A percentile compares a stretch with the other conserved stretches of the same genome.
Conservation (phyloP, 1,139 yeast genomes). For the Debaryomyces coudertii region DNA sequence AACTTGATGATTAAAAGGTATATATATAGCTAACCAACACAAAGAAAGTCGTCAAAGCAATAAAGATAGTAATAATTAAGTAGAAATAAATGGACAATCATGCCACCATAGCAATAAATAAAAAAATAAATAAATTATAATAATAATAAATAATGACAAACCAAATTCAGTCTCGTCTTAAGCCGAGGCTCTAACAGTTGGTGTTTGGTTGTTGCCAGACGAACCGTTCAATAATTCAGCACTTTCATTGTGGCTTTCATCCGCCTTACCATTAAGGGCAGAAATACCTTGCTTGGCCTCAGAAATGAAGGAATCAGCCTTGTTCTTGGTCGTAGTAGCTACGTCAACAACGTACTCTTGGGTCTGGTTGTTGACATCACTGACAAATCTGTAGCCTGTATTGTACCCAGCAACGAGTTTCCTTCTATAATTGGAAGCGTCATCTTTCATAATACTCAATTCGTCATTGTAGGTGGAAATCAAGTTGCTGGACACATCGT, state of each 20-base stretch:
- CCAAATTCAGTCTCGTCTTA: conserved; percentile 10
- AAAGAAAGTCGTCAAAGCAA: not conserved
- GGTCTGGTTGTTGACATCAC: conserved; percentile 43
- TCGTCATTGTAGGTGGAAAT: conserved; percentile 41
- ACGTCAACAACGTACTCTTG: conserved; percentile 43
- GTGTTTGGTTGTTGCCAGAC: conserved; percentile 16
- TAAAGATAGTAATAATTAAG: not conserved
- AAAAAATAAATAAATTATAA: conserved; percentile 7
- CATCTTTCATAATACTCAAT: conserved; percentile 18
- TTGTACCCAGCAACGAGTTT: conserved; percentile 41
- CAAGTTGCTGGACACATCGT: conserved; percentile 36
- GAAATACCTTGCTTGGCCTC: conserved; percentile 33
- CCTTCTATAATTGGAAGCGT: conserved; percentile 23
- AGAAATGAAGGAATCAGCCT: conserved; percentile 39
- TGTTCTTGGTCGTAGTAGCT: conserved; percentile 36
- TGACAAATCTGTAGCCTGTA: conserved; percentile 39
- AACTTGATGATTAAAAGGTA: not conserved
- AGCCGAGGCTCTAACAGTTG: conserved; percentile 22
- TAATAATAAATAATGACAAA: not conserved
- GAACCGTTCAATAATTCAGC: conserved; percentile 16
- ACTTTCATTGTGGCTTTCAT: conserved; percentile 14
- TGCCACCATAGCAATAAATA: conserved; percentile 1
- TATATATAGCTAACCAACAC: not conserved
- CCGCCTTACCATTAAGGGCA: conserved; percentile 13
- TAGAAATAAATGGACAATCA: not conserved